A percentile compares a stretch with the other conserved stretches of the same genome.
Evolutionary conservation across 768 basidiomycete species (phyloP).

Genomic region (Phlebiopsis flavidoalba): DNA sequence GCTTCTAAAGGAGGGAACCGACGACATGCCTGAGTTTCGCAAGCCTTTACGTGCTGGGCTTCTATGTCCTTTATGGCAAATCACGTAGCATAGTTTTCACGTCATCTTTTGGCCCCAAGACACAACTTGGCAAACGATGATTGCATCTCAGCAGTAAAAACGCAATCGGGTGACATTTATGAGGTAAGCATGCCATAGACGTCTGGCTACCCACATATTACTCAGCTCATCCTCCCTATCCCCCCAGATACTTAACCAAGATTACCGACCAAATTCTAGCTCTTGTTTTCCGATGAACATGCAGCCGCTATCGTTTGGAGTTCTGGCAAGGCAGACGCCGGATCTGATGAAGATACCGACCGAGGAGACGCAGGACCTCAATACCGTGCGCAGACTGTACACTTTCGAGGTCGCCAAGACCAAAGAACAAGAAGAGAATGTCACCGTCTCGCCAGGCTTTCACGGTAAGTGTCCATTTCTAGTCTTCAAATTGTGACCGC

Average conservation of each 20-base stretch:
- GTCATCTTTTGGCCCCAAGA: constrained; percentile 62
- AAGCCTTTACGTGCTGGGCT: constrained; percentile 44
- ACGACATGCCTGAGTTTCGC: constrained; percentile 17
- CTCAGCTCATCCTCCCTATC: not conserved
- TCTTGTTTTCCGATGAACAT: constrained; percentile 45
- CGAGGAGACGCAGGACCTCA: not conserved
- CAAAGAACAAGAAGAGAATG: constrained; percentile 49
- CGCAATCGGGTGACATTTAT: constrained; percentile 59
- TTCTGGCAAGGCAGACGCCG: constrained; percentile 30
- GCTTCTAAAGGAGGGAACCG: constrained; percentile 14
- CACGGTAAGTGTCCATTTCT: constrained; percentile 26
- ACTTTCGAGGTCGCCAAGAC: constrained; percentile 51
- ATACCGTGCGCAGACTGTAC: constrained; percentile 37
- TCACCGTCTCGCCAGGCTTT: constrained; percentile 40
- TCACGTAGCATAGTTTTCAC: constrained; percentile 30
- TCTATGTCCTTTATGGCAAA: constrained; percentile 33
- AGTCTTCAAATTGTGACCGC: not conserved
- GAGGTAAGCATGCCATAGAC: constrained; percentile 33
- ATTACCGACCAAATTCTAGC: constrained; percentile 51
- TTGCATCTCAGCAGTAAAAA: constrained; percentile 35
- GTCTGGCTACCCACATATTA: not conserved
- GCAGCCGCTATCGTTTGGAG: constrained; percentile 40
- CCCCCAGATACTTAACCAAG: constrained; percentile 53
- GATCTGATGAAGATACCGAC: constrained; percentile 12
- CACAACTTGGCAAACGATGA: constrained; percentile 52